Percentiles rank a stretch among this genome's conserved stretches.
Evolutionary conservation across 2,329 filamentous ascomycete species (phyloP).

Genomic region (Diaporthe aspalathi): DNA sequence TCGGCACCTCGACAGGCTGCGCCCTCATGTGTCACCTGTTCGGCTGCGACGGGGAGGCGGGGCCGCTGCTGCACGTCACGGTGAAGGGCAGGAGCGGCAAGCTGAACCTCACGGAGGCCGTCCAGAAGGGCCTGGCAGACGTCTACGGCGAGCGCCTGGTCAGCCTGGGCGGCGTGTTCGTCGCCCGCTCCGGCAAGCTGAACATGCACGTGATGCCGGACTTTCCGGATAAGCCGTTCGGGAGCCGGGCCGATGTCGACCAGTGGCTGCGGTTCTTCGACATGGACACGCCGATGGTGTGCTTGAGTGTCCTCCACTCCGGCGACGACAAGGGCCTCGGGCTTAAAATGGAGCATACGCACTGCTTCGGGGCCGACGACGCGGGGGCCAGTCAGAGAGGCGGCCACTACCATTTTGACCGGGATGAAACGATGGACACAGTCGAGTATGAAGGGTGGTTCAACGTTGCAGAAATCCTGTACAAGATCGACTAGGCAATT

Average conservation of each 20-base stretch:
- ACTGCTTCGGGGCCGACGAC: conserved; percentile 53
- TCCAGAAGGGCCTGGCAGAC: conserved; percentile 46
- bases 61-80: conserved; percentile 51
- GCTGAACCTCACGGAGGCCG: conserved; percentile 49
- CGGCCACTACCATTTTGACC: conserved; percentile 59
- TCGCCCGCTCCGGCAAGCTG: conserved; percentile 51
- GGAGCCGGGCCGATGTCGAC: conserved; percentile 45
- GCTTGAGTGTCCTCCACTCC: conserved; percentile 56
- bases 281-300: conserved; percentile 51
- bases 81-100: conserved; percentile 47
- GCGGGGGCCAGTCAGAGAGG: conserved; percentile 45
- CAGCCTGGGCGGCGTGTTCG: conserved; percentile 55
- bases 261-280: conserved; percentile 55
- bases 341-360: conserved; percentile 60
- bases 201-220: conserved; percentile 59
- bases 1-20: conserved; percentile 48
- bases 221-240: conserved; percentile 52
- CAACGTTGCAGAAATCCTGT: conserved; percentile 53
- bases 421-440: conserved; percentile 46
- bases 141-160: conserved; percentile 51
- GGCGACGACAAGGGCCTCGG: conserved; percentile 51
- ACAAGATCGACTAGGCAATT: conserved; percentile 2
- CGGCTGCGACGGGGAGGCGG: conserved; percentile 49
- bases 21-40: conserved; percentile 58
- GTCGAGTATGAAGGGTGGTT: conserved; percentile 61